Evolutionary conservation across 2,329 filamentous ascomycete species (phyloP), one percentile per base, ranked within the genome.

Genomic region (Lizonia empirigonia): DNA sequence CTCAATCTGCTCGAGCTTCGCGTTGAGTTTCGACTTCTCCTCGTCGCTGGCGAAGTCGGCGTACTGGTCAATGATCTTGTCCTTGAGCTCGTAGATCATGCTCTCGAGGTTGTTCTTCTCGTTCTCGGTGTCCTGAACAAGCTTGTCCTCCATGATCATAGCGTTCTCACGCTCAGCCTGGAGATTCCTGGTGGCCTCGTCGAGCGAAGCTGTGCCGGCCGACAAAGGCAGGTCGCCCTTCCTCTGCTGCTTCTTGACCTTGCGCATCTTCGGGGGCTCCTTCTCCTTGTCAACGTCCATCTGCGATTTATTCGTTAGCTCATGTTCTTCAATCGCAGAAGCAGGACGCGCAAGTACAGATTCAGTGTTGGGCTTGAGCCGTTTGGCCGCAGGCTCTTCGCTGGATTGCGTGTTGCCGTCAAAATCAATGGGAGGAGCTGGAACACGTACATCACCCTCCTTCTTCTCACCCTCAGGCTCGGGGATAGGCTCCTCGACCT

Each of bases 51-150:
- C 88, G 60, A 96, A 91, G 40, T 96, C 90, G 60, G 91, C 80
- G 74, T 95, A 97, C 64, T 91, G 84, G 68, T 95, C 91, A 63
- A 97, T 91, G 44, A 97, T 85, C 85, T 97, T 97, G 78, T 91
- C 91, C 66, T 93, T 89, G 72, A 96, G 84, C 69, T 97, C 92
- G 78, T 99, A 99, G 78, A 97, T 97, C 78, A 88, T 96, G 19
- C 90, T 87, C 82, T 99, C 94, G 45, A 99, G 89, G 79, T 97
- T 93, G 81, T 99, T 99, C 90, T 97, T 99, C 86, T 96, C 96
- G 81, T 97, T 91, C 74, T 97, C 94, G 29, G 94, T 99, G 75
- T 97, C 94, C 65, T 90, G 90, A 49, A 99, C 92, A 51, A 97
- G 87, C 84, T 97, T 99, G 80, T 99, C 94, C 77, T 97, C 91